A percentile compares a stretch with the other conserved stretches of the same genome.
Evolutionary conservation across 2,329 filamentous ascomycete genomes (phyloP).

Genomic region (Arachnomyces sp.): DNA sequence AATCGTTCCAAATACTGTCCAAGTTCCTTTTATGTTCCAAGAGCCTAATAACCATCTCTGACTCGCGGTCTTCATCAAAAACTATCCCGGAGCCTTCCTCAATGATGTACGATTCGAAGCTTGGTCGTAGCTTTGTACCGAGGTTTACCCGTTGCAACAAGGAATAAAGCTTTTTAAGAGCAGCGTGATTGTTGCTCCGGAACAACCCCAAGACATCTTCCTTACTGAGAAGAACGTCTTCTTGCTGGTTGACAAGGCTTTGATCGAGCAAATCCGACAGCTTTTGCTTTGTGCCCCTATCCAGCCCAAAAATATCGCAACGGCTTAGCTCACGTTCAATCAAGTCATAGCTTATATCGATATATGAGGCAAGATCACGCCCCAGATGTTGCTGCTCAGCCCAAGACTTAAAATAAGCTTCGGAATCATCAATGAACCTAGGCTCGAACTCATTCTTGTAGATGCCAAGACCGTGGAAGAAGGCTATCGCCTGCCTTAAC

Average conservation of each 20-base stretch:
- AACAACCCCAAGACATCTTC: conserved; percentile 66
- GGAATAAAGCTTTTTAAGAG: conserved; percentile 69
- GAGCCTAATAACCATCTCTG: conserved; percentile 79
- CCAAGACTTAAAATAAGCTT: conserved; percentile 61
- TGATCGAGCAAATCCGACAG: conserved; percentile 67
- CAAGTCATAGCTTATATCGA: conserved; percentile 60
- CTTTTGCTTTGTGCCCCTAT: conserved; percentile 71
- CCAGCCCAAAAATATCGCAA: conserved; percentile 74
- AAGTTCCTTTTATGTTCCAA: conserved; percentile 72
- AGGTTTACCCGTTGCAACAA: conserved; percentile 66
- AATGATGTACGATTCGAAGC: conserved; percentile 75
- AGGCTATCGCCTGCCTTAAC: conserved; percentile 68
- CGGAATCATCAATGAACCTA: conserved; percentile 60
- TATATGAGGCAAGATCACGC: conserved; percentile 64
- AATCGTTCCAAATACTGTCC: conserved; percentile 66
- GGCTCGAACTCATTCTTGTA: conserved; percentile 78
- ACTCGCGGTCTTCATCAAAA: conserved; percentile 66
- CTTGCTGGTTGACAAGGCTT: conserved; percentile 62
- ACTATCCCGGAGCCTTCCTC: conserved; percentile 69
- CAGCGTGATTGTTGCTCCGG: conserved; percentile 58
- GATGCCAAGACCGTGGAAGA: conserved; percentile 77
- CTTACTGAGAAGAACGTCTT: conserved; percentile 57
- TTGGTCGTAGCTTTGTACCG: conserved; percentile 59
- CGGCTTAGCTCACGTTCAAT: conserved; percentile 65
- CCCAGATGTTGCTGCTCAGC: conserved; percentile 57